Percentiles rank a stretch among this genome's conserved stretches.
These are phyloP conservation scores for Herpetomonas tarakana DNA, from an alignment of 208 protist genomes.

Conservation along the genomic window DNA sequence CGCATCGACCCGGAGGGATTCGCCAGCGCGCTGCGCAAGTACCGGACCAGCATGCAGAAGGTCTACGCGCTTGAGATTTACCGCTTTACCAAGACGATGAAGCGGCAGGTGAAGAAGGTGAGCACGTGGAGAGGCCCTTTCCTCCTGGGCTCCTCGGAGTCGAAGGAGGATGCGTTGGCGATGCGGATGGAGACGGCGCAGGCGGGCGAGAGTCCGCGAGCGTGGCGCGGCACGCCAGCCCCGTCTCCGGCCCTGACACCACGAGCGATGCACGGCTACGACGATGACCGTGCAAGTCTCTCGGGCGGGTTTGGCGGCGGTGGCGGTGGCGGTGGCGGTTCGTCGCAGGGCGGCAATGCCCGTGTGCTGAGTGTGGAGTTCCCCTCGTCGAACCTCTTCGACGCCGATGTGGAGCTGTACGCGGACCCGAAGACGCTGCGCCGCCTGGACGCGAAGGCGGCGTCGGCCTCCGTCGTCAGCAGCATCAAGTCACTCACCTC, in stretches of 20 bases:
- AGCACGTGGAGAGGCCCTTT: constrained; percentile 37
- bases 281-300: constrained; percentile 19
- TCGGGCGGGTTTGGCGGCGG: constrained; percentile 11
- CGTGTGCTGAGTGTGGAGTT: constrained; percentile 49
- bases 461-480: constrained; percentile 28
- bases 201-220: constrained; percentile 41
- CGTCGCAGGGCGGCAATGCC: constrained; percentile 14
- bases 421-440: constrained; percentile 37
- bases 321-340: constrained; percentile 15
- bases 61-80: constrained; percentile 72
- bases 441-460: constrained; percentile 27
- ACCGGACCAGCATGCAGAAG: constrained; percentile 78
- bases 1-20: constrained; percentile 73
- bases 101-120: constrained; percentile 50
- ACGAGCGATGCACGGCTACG: constrained; percentile 31
- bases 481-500: constrained; percentile 27
- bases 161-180: constrained; percentile 22
- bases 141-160: constrained; percentile 15
- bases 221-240: constrained; percentile 19
- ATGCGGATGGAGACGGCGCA: constrained; percentile 48
- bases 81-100: constrained; percentile 72
- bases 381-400: constrained; percentile 29
- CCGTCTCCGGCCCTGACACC: constrained; percentile 45
- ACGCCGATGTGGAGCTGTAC: constrained; percentile 41
- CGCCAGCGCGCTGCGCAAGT: constrained; percentile 61